phyloP scores from a whole-genome alignment of 129 eudicot genomes.

The Centaurea solstitialis region DNA sequence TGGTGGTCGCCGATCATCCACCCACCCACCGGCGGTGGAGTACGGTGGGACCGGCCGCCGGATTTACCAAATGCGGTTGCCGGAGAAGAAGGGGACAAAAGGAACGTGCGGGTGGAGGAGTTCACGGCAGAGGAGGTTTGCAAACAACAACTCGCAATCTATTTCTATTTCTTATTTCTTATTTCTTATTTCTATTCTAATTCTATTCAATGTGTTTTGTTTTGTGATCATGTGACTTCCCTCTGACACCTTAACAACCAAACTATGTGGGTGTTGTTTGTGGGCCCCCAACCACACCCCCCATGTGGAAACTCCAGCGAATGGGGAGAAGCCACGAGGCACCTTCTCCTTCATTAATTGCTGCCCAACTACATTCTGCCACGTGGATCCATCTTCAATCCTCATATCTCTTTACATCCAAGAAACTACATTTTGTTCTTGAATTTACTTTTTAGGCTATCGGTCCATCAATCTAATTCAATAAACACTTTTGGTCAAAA shows the following conservation, averaged over 20 bases:
- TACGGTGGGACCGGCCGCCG: neutral
- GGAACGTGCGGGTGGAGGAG: slow-evolving; percentile 23
- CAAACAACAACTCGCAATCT: neutral
- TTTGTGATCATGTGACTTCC: slow-evolving; percentile 26
- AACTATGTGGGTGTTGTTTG: slow-evolving; percentile 26
- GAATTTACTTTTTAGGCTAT: too few relatives aligned
- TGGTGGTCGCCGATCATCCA: too few relatives aligned
- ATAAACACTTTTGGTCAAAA: too few relatives aligned
- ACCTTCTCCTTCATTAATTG: slow-evolving; percentile 18
- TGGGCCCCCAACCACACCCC: neutral
- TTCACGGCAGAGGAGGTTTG: slow-evolving; percentile 21
- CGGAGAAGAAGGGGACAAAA: slow-evolving; percentile 23
- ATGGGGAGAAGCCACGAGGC: slow-evolving; percentile 32
- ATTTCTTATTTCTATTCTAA: too few relatives aligned
- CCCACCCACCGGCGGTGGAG: too few relatives aligned
- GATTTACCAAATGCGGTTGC: neutral
- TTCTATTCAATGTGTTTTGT: slow-evolving; percentile 6
- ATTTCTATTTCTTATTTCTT: too few relatives aligned
- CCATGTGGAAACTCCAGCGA: slow-evolving; percentile 34
- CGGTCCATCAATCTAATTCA: too few relatives aligned
- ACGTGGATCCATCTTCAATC: neutral
- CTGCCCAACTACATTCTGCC: neutral
- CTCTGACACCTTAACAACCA: slow-evolving; percentile 30
- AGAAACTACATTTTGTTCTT: too few relatives aligned
- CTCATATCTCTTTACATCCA: neutral